These are phyloP conservation scores for Fusarium zealandicum DNA, from an alignment of 2,329 filamentous ascomycete species.

Conservation along the genomic window DNA sequence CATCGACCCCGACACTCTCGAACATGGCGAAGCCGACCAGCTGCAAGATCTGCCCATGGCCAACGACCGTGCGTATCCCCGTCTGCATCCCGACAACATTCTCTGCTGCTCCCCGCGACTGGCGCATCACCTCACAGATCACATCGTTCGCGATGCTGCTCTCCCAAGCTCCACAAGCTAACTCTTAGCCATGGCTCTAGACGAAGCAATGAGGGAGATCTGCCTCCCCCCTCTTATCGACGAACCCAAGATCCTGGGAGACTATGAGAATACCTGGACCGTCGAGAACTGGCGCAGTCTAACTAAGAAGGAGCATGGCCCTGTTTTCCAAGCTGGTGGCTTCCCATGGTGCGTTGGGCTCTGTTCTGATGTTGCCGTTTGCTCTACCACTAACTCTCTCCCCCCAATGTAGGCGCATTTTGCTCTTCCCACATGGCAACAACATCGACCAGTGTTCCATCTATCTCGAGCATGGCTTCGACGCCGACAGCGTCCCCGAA, in stretches of 20 bases:
- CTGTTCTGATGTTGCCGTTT: constrained; percentile 40
- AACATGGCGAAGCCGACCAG: constrained; percentile 55
- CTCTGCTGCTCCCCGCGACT: neutral
- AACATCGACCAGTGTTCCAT: constrained; percentile 93
- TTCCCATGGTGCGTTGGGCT: constrained; percentile 74
- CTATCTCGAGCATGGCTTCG: constrained; percentile 94
- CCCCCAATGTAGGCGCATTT: constrained; percentile 71
- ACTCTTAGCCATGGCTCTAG: constrained; percentile 51
- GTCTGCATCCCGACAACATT: neutral
- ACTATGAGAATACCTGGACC: constrained; percentile 83
- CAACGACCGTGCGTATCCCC: constrained; percentile 58
- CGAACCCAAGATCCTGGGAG: constrained; percentile 81
- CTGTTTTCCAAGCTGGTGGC: constrained; percentile 84
- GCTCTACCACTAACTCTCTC: constrained; percentile 27
- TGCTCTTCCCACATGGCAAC: constrained; percentile 96
- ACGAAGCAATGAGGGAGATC: constrained; percentile 84
- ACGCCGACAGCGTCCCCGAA: constrained; percentile 76
- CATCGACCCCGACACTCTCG: constrained; percentile 61
- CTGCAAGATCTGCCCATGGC: constrained; percentile 58
- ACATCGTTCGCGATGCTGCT: constrained; percentile 1
- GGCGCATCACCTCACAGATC: constrained; percentile 1
- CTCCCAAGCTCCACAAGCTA: constrained; percentile 22
- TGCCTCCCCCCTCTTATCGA: constrained; percentile 75
- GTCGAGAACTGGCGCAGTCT: constrained; percentile 83
- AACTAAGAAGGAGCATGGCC: constrained; percentile 84